These are phyloP conservation scores for Plasmodium malariae DNA, from an alignment of 169 alveolate species.

Conservation along the genomic window DNA sequence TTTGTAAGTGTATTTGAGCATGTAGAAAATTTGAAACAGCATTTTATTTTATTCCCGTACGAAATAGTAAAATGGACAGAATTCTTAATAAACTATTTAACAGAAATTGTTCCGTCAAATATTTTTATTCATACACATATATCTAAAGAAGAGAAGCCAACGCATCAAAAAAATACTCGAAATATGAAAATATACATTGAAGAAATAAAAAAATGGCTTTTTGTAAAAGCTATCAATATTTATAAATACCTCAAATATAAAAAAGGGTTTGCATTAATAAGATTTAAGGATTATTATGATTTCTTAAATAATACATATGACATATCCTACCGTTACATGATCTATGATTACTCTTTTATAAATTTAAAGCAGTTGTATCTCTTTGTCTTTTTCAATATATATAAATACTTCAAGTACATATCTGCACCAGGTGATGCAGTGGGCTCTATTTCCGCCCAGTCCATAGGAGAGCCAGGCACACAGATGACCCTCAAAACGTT, in stretches of 20 bases:
- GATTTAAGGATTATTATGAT: slow-evolving; percentile 20
- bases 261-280: slow-evolving; percentile 33
- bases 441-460: slow-evolving; percentile 99
- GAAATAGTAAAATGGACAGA: slow-evolving; percentile 88
- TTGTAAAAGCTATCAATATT: slow-evolving; percentile 56
- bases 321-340: slow-evolving; percentile 22
- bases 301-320: slow-evolving; percentile 22
- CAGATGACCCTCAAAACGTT: slow-evolving; percentile 99
- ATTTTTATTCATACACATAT: slow-evolving; percentile 54
- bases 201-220: slow-evolving; percentile 67
- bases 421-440: slow-evolving; percentile 99
- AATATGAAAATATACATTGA: slow-evolving; percentile 54
- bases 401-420: slow-evolving; percentile 92
- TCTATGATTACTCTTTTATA: slow-evolving; percentile 75
- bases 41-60: slow-evolving; percentile 88
- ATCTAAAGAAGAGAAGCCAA: slow-evolving; percentile 47
- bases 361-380: slow-evolving; percentile 88
- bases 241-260: slow-evolving; percentile 36
- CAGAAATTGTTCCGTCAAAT: slow-evolving; percentile 80
- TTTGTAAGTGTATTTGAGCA: slow-evolving; percentile 79
- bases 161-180: slow-evolving; percentile 66
- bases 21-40: slow-evolving; percentile 68
- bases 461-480: slow-evolving; percentile 99
- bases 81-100: slow-evolving; percentile 78
- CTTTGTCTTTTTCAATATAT: slow-evolving; percentile 91